Base-by-base conservation (phyloP, 75 land plant species). In the Adiantum capillusveneris region DNA sequence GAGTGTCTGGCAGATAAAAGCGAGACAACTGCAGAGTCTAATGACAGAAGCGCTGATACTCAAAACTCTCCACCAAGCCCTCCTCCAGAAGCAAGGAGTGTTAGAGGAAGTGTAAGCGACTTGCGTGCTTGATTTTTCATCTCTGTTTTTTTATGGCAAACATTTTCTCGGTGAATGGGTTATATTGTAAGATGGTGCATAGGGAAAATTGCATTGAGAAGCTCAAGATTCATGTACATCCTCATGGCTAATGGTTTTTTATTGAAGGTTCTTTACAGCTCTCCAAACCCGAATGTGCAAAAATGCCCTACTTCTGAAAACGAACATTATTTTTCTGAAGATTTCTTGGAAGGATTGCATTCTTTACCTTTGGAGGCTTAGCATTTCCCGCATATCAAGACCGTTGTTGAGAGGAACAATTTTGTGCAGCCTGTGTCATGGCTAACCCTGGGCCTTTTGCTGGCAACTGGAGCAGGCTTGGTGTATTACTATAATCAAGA, bases 341-440 rank as follows among this genome's bases (percentile, higher is more conserved):
- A n/a, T n/a, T n/a, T n/a, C n/a, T n/a, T n/a, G n/a, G n/a, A n/a
- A n/a, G n/a, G 24, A 11, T 51, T 18, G 18, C 18, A 24, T 28
- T 28, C 31, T 55, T 14, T 24, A 3, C 3, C 9, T 55, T 27
- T 55, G 20, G 31, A 55, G 11, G 5, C 18, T 9, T 11, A 51
- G 7, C 12, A 7, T 39, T 13, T 39, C 53, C 18, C 9, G 24
- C 17, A 7, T 51, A 51, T 51, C 6, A n/a, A n/a, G n/a, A n/a
- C n/a, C n/a, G n/a, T 27, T 2, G 6, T 24, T 58, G 59, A n/a
- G 29, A 37, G 11, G 2, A 19, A 17, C 31, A 2, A 2, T 30
- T 63, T 29, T 60, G 11, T 75, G 77, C 87, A 93, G 98, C 98
- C 95, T 52, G 90, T 93, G 27, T 81, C 98, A 34, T 93, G 98